Conservation (phyloP, 306 rosid genomes). For the Lagenaria siceraria region DNA sequence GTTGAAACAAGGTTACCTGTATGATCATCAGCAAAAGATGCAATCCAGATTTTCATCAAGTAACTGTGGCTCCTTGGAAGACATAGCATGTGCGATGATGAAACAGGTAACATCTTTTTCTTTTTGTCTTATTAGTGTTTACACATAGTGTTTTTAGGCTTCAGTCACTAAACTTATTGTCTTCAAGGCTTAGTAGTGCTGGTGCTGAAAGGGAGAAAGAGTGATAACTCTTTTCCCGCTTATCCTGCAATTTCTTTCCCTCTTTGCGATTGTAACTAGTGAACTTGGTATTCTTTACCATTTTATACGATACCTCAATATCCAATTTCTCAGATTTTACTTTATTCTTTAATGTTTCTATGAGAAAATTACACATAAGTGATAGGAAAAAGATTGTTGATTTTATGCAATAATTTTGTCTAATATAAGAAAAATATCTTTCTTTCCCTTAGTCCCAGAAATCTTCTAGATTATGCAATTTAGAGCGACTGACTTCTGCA, state of each 20-base stretch:
- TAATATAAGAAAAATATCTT: neutral
- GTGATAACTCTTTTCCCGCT: neutral
- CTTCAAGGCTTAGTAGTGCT: neutral
- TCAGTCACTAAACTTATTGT: neutral
- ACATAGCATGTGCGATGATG: conserved; percentile 55
- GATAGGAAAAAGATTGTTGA: neutral
- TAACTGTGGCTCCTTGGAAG: conserved; percentile 70
- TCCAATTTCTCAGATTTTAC: neutral
- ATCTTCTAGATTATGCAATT: neutral
- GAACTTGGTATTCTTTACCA: neutral
- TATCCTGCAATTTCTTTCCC: neutral
- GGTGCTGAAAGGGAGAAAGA: neutral
- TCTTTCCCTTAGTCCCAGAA: neutral
- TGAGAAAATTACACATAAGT: neutral
- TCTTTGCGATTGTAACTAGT: neutral
- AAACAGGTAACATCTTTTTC: conserved; percentile 47
- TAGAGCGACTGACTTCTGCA: neutral
- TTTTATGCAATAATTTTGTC: neutral
- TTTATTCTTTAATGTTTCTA: neutral
- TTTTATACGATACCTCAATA: neutral
- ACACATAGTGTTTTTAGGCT: neutral
- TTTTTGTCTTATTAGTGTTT: neutral
- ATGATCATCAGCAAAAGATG: conserved; percentile 40
- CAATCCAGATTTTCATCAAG: conserved; percentile 29
- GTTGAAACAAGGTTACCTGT: conserved; percentile 27